phyloP scores from a whole-genome alignment of 1,284 basidiomycete species.

The Naganishia cerealis region DNA sequence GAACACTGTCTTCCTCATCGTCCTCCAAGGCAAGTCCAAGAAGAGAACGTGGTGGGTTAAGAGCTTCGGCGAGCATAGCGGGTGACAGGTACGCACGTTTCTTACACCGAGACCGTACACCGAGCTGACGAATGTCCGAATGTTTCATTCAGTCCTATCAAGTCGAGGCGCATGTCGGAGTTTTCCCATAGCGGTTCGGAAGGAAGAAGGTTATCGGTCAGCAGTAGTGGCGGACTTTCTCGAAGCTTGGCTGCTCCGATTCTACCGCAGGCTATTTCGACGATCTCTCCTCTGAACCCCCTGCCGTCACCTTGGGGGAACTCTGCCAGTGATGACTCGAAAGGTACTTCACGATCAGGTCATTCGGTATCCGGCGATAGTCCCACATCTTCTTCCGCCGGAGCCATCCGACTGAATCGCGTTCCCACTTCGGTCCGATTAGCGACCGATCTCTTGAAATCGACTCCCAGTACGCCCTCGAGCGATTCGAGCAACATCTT shows the following conservation, averaged over 20 bases:
- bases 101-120: neutral
- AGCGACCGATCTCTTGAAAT: conserved; percentile 56
- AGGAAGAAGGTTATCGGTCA: conserved; percentile 9
- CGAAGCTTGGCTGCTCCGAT: conserved; percentile 29
- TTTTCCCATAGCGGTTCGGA: conserved; percentile 24
- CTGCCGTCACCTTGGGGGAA: conserved; percentile 52
- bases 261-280: conserved; percentile 38
- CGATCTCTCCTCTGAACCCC: conserved; percentile 53
- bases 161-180: conserved; percentile 14
- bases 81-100: conserved; percentile 25
- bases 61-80: conserved; percentile 9
- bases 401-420: conserved; percentile 58
- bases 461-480: conserved; percentile 11
- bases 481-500: conserved; percentile 21
- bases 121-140: neutral
- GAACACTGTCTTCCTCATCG: conserved; percentile 5
- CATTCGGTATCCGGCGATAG: conserved; percentile 36
- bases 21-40: conserved; percentile 15
- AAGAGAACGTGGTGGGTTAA: conserved; percentile 3
- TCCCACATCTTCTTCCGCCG: conserved; percentile 43
- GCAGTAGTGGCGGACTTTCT: conserved; percentile 21
- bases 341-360: conserved; percentile 37
- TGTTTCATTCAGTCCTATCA: conserved; percentile 10
- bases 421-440: conserved; percentile 59
- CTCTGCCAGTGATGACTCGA: conserved; percentile 36